Conservation (phyloP, 2,329 filamentous ascomycete genomes). For the Trichophyton rubrum region DNA sequence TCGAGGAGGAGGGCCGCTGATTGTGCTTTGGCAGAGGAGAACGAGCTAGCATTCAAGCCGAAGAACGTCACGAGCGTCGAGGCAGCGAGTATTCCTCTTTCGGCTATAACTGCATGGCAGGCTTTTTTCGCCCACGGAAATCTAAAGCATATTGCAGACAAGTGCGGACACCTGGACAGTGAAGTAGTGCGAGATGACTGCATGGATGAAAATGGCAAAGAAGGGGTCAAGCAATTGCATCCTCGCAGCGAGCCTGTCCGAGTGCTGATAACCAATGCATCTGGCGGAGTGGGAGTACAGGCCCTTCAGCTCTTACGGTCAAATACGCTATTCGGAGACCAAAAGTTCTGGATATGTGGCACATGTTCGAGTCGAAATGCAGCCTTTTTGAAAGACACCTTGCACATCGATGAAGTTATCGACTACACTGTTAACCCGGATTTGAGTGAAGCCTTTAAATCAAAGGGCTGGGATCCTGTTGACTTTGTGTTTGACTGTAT, state of each 20-base stretch:
- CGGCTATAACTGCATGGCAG: slow-evolving; percentile 32
- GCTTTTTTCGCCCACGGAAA: slow-evolving; percentile 28
- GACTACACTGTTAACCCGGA: slow-evolving; percentile 16
- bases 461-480: slow-evolving; percentile 24
- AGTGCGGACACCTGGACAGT: slow-evolving; percentile 3
- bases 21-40: slow-evolving; percentile 27
- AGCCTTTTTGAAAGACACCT: slow-evolving; percentile 18
- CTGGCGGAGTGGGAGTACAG: slow-evolving; percentile 26
- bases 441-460: slow-evolving; percentile 22
- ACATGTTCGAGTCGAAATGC: slow-evolving; percentile 21
- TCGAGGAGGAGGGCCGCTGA: slow-evolving; percentile 32
- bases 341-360: slow-evolving; percentile 26
- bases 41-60: slow-evolving; percentile 29
- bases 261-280: slow-evolving; percentile 29
- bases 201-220: neutral
- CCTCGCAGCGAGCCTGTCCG: slow-evolving; percentile 16
- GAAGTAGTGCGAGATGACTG: neutral
- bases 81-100: slow-evolving; percentile 28
- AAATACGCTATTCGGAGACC: slow-evolving; percentile 21
- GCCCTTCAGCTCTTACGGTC: slow-evolving; percentile 28
- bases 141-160: slow-evolving; percentile 17
- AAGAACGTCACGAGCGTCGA: slow-evolving; percentile 24
- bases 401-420: slow-evolving; percentile 26
- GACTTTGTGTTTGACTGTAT: slow-evolving; percentile 32
- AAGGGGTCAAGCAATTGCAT: neutral